phyloP scores from a whole-genome alignment of 2,329 filamentous ascomycete species.

The Paraphaeosphaeria minitans region DNA sequence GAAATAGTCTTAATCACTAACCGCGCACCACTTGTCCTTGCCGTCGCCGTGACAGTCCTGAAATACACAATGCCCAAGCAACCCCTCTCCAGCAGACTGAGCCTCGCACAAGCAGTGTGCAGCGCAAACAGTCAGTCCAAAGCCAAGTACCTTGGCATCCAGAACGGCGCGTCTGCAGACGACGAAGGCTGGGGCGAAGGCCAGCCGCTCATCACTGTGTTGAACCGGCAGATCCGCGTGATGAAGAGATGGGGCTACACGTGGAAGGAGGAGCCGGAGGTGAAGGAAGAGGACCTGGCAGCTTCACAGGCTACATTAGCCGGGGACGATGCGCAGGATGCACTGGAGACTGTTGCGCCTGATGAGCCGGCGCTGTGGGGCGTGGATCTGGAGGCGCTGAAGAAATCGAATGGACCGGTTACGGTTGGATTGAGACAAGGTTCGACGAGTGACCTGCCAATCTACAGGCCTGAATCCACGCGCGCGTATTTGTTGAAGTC shows the following conservation, averaged over 20 bases:
- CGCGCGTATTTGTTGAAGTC: conserved; percentile 61
- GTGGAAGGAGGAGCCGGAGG: conserved; percentile 43
- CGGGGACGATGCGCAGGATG: conserved; percentile 20
- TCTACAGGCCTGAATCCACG: conserved; percentile 75
- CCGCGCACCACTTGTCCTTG: conserved; percentile 79
- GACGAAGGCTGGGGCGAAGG: conserved; percentile 76
- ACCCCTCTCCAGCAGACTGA: conserved; percentile 80
- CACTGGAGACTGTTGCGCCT: conserved; percentile 16
- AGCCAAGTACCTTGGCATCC: conserved; percentile 75
- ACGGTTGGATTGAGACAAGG: conserved; percentile 17
- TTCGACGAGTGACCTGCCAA: conserved; percentile 62
- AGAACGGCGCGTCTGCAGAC: conserved; percentile 67
- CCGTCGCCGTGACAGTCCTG: conserved; percentile 75
- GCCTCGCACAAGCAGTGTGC: conserved; percentile 81
- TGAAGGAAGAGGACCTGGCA: conserved; percentile 30
- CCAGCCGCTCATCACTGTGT: conserved; percentile 72
- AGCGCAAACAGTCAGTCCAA: conserved; percentile 80
- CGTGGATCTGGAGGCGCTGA: conserved; percentile 61
- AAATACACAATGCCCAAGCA: conserved; percentile 86
- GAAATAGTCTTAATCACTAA: conserved; percentile 71
- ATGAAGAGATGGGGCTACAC: conserved; percentile 79
- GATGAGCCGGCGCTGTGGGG: conserved; percentile 62
- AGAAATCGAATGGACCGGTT: conserved; percentile 50
- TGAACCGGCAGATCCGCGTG: conserved; percentile 75
- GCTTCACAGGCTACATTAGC: conserved; percentile 17